Evolutionary conservation across 179 eudicot genomes (phyloP).

Genomic region (Corrigiola litoralis): DNA sequence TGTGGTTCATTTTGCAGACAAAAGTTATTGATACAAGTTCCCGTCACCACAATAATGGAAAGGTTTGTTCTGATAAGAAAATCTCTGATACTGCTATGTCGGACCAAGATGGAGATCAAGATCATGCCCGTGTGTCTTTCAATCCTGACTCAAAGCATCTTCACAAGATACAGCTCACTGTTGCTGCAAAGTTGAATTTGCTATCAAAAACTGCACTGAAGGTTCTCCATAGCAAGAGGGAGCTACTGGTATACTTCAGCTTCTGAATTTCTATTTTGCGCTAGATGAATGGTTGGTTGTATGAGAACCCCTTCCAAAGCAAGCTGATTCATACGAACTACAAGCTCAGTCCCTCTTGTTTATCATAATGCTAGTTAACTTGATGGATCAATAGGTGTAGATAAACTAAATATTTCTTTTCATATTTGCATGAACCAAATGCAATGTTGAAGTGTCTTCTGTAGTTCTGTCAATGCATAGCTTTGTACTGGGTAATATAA

Average conservation of each 20-base stretch:
- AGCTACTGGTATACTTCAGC: slow-evolving; percentile 44
- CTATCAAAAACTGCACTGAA: slow-evolving; percentile 48
- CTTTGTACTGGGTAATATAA: no score
- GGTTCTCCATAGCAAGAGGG: slow-evolving; percentile 43
- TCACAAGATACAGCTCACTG: slow-evolving; percentile 27
- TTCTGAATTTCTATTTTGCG: no score
- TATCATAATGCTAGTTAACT: no score
- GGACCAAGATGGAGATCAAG: slow-evolving; percentile 25
- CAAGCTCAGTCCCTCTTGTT: no score
- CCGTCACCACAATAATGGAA: slow-evolving; percentile 13
- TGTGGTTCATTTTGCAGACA: slow-evolving; percentile 22
- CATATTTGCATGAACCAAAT: no score
- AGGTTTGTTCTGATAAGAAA: slow-evolving; percentile 22
- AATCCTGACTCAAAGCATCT: slow-evolving; percentile 22
- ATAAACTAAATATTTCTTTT: no score
- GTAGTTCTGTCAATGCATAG: no score
- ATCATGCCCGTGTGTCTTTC: slow-evolving; percentile 27
- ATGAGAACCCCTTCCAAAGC: no score
- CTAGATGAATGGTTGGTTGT: no score
- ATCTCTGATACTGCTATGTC: slow-evolving; percentile 19
- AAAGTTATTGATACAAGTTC: slow-evolving; percentile 8
- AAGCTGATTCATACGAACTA: no score
- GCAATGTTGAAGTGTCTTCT: no score
- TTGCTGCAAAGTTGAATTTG: slow-evolving; percentile 32
- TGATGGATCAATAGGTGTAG: no score